Percentiles rank a stretch among this genome's conserved stretches.
Conservation (phyloP, 2,329 filamentous ascomycete genomes). For the Fusarium miscanthi region DNA sequence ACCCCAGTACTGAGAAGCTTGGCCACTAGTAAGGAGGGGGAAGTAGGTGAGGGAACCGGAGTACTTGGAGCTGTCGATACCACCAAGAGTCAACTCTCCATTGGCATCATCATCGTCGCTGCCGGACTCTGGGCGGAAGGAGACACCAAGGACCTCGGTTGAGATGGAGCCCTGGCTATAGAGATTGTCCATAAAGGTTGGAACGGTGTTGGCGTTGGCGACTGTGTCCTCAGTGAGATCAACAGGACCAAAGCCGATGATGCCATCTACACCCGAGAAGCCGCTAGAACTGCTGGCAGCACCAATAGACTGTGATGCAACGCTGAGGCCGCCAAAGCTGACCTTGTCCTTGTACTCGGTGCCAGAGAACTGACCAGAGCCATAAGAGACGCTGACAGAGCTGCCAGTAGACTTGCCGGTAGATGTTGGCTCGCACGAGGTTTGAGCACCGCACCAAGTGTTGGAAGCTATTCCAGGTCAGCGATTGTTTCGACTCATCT, state of each 20-base stretch:
- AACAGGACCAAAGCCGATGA: not conserved
- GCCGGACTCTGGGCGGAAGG: not conserved
- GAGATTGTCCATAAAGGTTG: not conserved
- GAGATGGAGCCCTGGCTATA: not conserved
- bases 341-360: not conserved
- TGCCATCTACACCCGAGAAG: not conserved
- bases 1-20: not conserved
- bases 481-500: rapidly evolving
- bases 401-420: not conserved
- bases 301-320: not conserved
- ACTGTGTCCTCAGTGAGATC: not conserved
- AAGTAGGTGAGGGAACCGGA: not conserved
- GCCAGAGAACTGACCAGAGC: not conserved
- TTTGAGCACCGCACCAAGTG: conserved; percentile 1
- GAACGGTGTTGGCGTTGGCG: not conserved
- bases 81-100: conserved; percentile 5
- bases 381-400: not conserved
- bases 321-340: not conserved
- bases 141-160: not conserved
- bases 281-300: not conserved
- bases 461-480: not conserved
- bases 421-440: not conserved
- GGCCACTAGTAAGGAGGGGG: not conserved
- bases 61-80: not conserved
- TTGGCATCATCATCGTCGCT: not conserved